Base-by-base conservation (phyloP, 2,329 filamentous ascomycete species). In the Cladosporium halotolerans region DNA sequence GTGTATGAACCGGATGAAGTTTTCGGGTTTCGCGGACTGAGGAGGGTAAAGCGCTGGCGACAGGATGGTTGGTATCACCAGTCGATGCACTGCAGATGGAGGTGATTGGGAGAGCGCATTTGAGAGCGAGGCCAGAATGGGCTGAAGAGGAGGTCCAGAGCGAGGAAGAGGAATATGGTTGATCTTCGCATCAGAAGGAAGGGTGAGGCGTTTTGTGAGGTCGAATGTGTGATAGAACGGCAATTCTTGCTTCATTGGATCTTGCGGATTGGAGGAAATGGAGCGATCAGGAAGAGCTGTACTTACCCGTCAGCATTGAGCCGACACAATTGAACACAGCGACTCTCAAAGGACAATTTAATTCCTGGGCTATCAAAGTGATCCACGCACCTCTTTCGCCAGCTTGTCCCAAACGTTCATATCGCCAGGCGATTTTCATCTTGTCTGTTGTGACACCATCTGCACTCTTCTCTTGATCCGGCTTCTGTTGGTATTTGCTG, bases 391-490 rank as follows among this genome's bases (percentile, higher is more conserved):
- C 83, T 84, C 82, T 70, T 49, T 77, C 78, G 40, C 83, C 83
- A 62, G 84, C 84, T 59, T 86, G 85, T 13, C 87, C 86, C 50
- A 97, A 71, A 33, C 83, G 81, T 70, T 97, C 91, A 72, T 99
- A 99, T 69, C 93, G 81, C 93, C 93, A 99, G 3, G 93, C 93
- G 74, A 99, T 99, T 74, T 96, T 97, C 93, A 99, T 97, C 70
- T 85, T 91, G 58, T 92, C 87, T 38, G 65, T 55, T 67, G 42
- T 66, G 62, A 61, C 59, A 52, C 57, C 77, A 72, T 50, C 63
- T 33, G 42, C 63, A 69, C 71, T 52, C 16, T 56, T 44, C 13
- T 53, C 40, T 41, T 52, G n/a, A 19, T 47, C 51, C 31, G 59
- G 49, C 58, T 13, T 66, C 52, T 39, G 47, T 31, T 38, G 60